phyloP scores from a whole-genome alignment of 257 asterid species.

The Petunia axillaris region DNA sequence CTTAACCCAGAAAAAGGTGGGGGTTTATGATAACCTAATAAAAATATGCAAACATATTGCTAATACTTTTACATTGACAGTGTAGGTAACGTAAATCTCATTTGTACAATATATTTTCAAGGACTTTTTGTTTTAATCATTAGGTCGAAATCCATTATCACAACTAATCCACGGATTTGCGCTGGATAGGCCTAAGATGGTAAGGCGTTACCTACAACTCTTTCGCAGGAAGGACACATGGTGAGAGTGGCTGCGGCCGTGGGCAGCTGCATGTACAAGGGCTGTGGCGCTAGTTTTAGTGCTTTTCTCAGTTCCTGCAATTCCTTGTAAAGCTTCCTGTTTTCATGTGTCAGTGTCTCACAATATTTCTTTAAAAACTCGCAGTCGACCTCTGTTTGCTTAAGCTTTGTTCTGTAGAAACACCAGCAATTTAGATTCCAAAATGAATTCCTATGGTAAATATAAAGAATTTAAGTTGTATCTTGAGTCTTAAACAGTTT shows the following conservation, averaged over 20 bases:
- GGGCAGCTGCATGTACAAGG: conserved; percentile 30
- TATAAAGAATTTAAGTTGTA: background rate
- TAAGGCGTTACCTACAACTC: background rate
- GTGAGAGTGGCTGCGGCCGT: conserved; percentile 14
- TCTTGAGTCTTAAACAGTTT: too few species aligned
- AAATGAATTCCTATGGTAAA: background rate
- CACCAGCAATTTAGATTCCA: background rate
- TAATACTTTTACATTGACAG: too few species aligned
- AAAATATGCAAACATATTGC: too few species aligned
- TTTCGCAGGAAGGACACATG: conserved; percentile 30
- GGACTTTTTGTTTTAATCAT: too few species aligned
- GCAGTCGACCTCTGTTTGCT: conserved; percentile 43
- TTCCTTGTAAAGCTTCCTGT: conserved; percentile 34
- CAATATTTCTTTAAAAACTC: conserved; percentile 36
- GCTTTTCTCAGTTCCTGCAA: conserved; percentile 37
- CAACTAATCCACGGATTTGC: too few species aligned
- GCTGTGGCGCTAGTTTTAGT: conserved; percentile 19
- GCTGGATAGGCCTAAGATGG: too few species aligned
- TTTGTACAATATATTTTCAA: too few species aligned
- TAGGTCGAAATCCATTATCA: too few species aligned
- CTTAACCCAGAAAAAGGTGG: too few species aligned
- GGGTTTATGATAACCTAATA: too few species aligned
- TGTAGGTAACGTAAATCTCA: too few species aligned
- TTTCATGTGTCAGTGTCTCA: conserved; percentile 34
- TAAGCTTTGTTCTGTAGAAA: conserved; percentile 37